Base-by-base conservation (phyloP, 2,329 filamentous ascomycete species). In the Colletotrichum sp. region DNA sequence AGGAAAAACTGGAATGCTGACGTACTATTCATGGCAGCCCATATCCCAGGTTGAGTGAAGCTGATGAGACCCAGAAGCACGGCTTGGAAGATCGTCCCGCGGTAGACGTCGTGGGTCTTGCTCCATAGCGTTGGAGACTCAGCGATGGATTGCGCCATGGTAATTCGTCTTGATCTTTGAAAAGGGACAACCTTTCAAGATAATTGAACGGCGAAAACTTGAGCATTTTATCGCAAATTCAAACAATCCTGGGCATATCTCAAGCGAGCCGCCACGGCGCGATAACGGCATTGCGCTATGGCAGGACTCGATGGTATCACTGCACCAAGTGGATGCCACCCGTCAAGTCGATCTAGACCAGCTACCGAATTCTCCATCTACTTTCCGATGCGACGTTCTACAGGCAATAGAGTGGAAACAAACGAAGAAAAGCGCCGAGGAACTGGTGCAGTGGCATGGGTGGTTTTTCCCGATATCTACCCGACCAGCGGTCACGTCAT, bases 21-120 rank as follows among this genome's bases (percentile, higher is more conserved):
- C 67, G 15, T 16, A 60, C 72, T 75, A 18, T 75, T 75, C 72
- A 75, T 75, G 3, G 72, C 72, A 1, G 72, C 60, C 86, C 87
- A 88, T 32, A 88, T 86, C 3, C 86, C 87, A 0, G 86, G 86
- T 44, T 87, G 85, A 1, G 85, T 86, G 78, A 88, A 88, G 21
- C 83, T 84, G 32, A 84, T 85, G 49, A 85, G 77, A n/a, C 87
- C 87, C 10, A 88, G 83, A 24, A 88, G 74, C 32, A 88, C 84
- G 52, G 86, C 86, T 69, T 88, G 86, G 79, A 86, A 88, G 5
- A 88, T 80, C 6, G 87, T 87, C 39, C 86, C 86, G 16, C 87
- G 85, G 77, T 87, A 88, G 34, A 71, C 34, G 36, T 75, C 28
- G 49, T 66, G 72, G 21, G n/a, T 36, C 18, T 49, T 70, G 67